Conservation (phyloP, 2,329 filamentous ascomycete genomes). For the Emericellopsis atlantica region DNA sequence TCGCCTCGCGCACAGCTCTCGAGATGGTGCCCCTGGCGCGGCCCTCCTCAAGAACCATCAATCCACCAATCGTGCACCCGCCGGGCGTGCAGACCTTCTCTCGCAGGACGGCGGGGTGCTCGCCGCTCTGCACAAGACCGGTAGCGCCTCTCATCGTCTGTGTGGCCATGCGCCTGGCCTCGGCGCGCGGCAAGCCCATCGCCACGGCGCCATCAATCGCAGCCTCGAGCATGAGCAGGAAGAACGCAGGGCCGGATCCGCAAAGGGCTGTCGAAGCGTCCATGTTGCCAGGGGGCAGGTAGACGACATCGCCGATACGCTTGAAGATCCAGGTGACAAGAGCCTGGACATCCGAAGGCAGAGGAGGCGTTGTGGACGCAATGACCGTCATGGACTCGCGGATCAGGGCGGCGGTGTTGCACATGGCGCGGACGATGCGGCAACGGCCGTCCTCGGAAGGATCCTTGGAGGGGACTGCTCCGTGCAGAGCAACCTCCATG, state of each 20-base stretch:
- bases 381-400: constrained; percentile 77
- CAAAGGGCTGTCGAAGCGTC: constrained; percentile 63
- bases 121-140: constrained; percentile 53
- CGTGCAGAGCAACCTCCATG: constrained; percentile 53
- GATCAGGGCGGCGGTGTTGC: constrained; percentile 71
- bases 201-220: constrained; percentile 67
- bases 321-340: constrained; percentile 69
- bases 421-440: constrained; percentile 67
- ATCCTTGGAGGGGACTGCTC: constrained; percentile 32
- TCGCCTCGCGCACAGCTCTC: constrained; percentile 58
- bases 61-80: constrained; percentile 64
- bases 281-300: constrained; percentile 55
- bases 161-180: constrained; percentile 66
- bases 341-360: constrained; percentile 35
- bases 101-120: constrained; percentile 62
- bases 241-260: constrained; percentile 65
- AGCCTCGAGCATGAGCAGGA: constrained; percentile 62
- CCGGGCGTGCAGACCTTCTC: constrained; percentile 71
- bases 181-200: constrained; percentile 61
- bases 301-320: constrained; percentile 57
- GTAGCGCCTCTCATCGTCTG: constrained; percentile 68
- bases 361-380: constrained; percentile 44
- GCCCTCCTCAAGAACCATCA: constrained; percentile 64
- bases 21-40: constrained; percentile 54
- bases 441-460: constrained; percentile 35